Evolutionary conservation across 306 rosid species (phyloP).

Genomic region (Amphicarpaea edgeworthii): DNA sequence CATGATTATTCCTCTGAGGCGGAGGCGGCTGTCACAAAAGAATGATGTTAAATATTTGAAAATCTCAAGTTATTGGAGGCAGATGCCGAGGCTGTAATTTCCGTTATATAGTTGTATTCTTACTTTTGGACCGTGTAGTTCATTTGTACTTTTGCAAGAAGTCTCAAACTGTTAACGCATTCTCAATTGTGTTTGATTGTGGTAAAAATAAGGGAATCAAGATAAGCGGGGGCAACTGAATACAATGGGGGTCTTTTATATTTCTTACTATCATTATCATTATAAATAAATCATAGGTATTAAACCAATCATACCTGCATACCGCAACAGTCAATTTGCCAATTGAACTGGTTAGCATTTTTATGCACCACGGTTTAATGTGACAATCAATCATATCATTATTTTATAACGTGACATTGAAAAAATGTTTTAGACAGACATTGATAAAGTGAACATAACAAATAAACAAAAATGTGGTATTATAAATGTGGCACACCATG

Average conservation of each 20-base stretch:
- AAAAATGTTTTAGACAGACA: too few relatives aligned
- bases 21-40: slow-evolving; percentile 55
- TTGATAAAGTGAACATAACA: too few relatives aligned
- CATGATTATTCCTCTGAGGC: slow-evolving; percentile 76
- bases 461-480: too few relatives aligned
- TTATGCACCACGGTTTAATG: not conserved
- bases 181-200: slow-evolving; percentile 27
- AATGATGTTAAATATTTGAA: slow-evolving; percentile 65
- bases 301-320: not conserved
- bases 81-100: slow-evolving; percentile 34
- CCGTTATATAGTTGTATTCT: slow-evolving; percentile 1
- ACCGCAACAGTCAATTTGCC: not conserved
- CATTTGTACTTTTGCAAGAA: slow-evolving; percentile 39
- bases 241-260: not conserved
- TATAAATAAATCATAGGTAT: not conserved
- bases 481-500: too few relatives aligned
- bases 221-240: slow-evolving; percentile 29
- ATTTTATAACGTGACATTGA: too few relatives aligned
- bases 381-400: too few relatives aligned
- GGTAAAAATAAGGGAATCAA: slow-evolving; percentile 40
- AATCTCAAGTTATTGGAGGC: slow-evolving; percentile 27
- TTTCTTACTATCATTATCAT: not conserved
- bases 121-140: slow-evolving; percentile 28
- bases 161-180: slow-evolving; percentile 6
- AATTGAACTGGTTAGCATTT: not conserved